Conservation (phyloP, 306 rosid species). For the Acmispon strigosus region DNA sequence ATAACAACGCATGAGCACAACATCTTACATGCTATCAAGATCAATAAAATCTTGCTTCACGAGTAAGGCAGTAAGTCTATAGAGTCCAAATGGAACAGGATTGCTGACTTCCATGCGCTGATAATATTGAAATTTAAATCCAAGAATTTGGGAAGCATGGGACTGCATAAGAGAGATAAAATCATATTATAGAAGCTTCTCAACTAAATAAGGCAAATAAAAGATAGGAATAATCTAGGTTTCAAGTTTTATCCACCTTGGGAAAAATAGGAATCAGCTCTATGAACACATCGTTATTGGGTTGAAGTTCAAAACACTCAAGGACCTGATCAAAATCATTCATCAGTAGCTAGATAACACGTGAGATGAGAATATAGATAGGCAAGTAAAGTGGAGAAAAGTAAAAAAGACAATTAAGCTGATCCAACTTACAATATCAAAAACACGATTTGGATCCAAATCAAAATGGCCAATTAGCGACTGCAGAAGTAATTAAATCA, state of each 20-base stretch:
- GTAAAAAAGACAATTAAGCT: neutral
- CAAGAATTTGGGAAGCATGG: conserved; percentile 97
- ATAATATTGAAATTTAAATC: conserved; percentile 91
- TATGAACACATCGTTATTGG: conserved; percentile 61
- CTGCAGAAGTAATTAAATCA: conserved; percentile 49
- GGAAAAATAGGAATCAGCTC: conserved; percentile 97
- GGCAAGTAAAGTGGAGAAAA: neutral
- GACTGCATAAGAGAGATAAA: conserved; percentile 59
- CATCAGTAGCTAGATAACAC: conserved; percentile 13
- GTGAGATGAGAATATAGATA: conserved; percentile 1
- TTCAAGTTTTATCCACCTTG: conserved; percentile 45
- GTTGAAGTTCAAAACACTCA: conserved; percentile 95
- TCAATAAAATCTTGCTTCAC: conserved; percentile 90
- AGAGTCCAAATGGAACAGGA: conserved; percentile 85
- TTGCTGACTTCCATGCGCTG: conserved; percentile 88
- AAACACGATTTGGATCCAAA: conserved; percentile 96
- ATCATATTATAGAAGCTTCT: neutral
- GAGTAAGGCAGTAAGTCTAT: conserved; percentile 83
- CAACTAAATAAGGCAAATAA: neutral
- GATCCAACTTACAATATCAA: conserved; percentile 76
- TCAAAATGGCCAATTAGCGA: conserved; percentile 97
- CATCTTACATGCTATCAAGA: conserved; percentile 89
- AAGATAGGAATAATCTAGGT: neutral
- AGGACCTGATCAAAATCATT: conserved; percentile 54
- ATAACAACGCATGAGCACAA: neutral